phyloP scores from a whole-genome alignment of 306 rosid genomes.

The Vigna reflexopilosa region DNA sequence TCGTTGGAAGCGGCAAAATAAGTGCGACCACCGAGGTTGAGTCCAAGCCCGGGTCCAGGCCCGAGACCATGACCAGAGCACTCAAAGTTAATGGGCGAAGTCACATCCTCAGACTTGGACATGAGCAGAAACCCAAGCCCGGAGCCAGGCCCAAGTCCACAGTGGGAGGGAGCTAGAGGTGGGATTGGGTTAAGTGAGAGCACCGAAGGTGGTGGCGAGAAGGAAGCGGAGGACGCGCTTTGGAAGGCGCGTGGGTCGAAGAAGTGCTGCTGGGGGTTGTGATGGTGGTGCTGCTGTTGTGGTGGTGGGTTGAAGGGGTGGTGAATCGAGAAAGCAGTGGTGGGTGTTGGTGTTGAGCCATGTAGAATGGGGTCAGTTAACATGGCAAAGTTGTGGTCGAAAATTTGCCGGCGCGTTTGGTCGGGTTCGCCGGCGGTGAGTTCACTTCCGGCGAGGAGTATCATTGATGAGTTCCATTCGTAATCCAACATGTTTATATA shows the following conservation, averaged over 20 bases:
- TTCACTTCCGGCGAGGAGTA: slow-evolving; percentile 57
- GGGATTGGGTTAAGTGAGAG: slow-evolving; percentile 46
- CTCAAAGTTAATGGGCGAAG: slow-evolving; percentile 50
- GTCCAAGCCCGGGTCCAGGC: slow-evolving; percentile 62
- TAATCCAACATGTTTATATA: slow-evolving; percentile 68
- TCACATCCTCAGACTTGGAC: slow-evolving; percentile 42
- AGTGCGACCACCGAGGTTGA: slow-evolving; percentile 75
- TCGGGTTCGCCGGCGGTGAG: slow-evolving; percentile 48
- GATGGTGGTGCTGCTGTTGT: slow-evolving; percentile 5
- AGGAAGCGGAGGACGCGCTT: slow-evolving; percentile 46
- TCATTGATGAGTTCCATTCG: slow-evolving; percentile 65
- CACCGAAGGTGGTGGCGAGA: slow-evolving; percentile 9
- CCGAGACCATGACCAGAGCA: slow-evolving; percentile 2
- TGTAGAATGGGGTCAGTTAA: slow-evolving; percentile 33
- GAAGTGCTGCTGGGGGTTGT: slow-evolving; percentile 26
- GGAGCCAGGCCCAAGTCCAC: slow-evolving; percentile 41
- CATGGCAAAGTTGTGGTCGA: slow-evolving; percentile 47
- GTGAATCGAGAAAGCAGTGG: slow-evolving; percentile 32
- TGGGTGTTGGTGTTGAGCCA: slow-evolving; percentile 15
- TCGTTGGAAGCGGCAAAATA: slow-evolving; percentile 63
- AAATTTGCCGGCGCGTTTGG: slow-evolving; percentile 50
- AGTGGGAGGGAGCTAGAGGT: background rate
- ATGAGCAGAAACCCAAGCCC: slow-evolving; percentile 57
- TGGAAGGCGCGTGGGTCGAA: slow-evolving; percentile 62
- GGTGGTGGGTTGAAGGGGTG: slow-evolving; percentile 28